phyloP scores from a whole-genome alignment of 345 rosid genomes.

The Passiflora organensis region DNA sequence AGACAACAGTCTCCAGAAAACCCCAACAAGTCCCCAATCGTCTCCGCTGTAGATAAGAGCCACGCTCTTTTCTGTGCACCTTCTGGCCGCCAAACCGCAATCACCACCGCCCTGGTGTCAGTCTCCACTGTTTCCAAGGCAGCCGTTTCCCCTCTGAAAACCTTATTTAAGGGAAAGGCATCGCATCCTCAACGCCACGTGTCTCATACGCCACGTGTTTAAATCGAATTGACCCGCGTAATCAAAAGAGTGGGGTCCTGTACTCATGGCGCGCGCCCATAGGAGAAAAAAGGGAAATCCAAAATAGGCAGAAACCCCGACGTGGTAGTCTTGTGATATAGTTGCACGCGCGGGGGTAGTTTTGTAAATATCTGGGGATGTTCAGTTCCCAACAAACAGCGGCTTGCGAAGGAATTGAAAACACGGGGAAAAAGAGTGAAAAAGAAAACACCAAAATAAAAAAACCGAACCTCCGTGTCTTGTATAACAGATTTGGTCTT shows the following conservation, averaged over 20 bases:
- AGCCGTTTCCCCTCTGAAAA: no score
- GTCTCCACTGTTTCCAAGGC: slow-evolving; percentile 6
- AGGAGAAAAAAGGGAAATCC: slow-evolving; percentile 6
- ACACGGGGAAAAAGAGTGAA: background rate
- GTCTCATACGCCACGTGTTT: slow-evolving; percentile 5
- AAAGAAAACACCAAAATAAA: no score
- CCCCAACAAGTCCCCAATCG: slow-evolving; percentile 7
- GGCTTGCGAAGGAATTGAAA: slow-evolving; percentile 27
- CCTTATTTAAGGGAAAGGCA: background rate
- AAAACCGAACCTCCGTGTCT: slow-evolving; percentile 27
- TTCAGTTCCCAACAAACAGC: slow-evolving; percentile 83
- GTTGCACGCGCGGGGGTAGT: slow-evolving; percentile 17
- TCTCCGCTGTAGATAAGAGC: background rate
- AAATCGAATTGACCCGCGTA: background rate
- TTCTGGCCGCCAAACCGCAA: slow-evolving; percentile 8
- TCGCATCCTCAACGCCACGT: no score
- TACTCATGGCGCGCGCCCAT: slow-evolving; percentile 16
- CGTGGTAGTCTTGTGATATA: slow-evolving; percentile 28
- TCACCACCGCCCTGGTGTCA: slow-evolving; percentile 16
- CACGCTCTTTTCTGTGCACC: slow-evolving; percentile 12
- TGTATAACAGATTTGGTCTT: slow-evolving; percentile 35
- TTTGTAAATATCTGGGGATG: background rate
- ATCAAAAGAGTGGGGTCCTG: slow-evolving; percentile 5
- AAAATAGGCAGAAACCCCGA: slow-evolving; percentile 28
- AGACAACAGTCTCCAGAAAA: background rate